A percentile compares a stretch with the other conserved stretches of the same genome.
These are phyloP conservation scores for Marvania coccoides DNA, from an alignment of 139 green algal species.

Conservation along the genomic window DNA sequence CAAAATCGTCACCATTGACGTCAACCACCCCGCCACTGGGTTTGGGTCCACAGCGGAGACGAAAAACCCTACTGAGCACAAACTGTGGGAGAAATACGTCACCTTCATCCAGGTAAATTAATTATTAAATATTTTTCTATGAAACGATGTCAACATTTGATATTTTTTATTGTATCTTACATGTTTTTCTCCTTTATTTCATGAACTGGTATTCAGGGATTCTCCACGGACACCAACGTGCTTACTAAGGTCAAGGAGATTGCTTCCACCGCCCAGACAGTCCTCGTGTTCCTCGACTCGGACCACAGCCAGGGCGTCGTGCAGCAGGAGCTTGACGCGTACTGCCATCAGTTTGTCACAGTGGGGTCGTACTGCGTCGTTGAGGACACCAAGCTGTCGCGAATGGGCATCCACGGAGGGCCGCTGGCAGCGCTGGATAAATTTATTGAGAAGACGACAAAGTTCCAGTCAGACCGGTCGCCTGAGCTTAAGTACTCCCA, in stretches of 20 bases:
- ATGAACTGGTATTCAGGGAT: too few species aligned
- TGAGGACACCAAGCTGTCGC: slow-evolving; percentile 37
- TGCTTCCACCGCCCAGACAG: neutral
- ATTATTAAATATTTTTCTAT: too few species aligned
- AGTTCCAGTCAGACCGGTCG: slow-evolving; percentile 17
- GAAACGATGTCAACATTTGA: too few species aligned
- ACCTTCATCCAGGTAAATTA: slow-evolving; percentile 23
- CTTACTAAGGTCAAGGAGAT: neutral
- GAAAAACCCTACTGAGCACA: slow-evolving; percentile 21
- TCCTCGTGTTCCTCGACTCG: slow-evolving; percentile 39
- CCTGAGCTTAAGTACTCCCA: slow-evolving; percentile 36
- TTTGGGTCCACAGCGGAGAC: neutral
- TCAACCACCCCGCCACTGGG: neutral
- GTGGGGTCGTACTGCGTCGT: slow-evolving; percentile 35
- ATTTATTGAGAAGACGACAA: neutral
- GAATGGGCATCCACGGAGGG: neutral
- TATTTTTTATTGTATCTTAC: too few species aligned
- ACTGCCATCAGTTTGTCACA: slow-evolving; percentile 27
- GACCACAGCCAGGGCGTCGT: slow-evolving; percentile 27
- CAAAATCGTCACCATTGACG: slow-evolving; percentile 21
- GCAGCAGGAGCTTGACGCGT: slow-evolving; percentile 15
- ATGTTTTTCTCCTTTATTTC: too few species aligned
- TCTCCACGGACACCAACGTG: neutral
- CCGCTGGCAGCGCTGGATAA: neutral
- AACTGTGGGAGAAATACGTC: slow-evolving; percentile 33